These are phyloP conservation scores for Phaseolus lunatus DNA, from an alignment of 306 rosid species.

Conservation along the genomic window DNA sequence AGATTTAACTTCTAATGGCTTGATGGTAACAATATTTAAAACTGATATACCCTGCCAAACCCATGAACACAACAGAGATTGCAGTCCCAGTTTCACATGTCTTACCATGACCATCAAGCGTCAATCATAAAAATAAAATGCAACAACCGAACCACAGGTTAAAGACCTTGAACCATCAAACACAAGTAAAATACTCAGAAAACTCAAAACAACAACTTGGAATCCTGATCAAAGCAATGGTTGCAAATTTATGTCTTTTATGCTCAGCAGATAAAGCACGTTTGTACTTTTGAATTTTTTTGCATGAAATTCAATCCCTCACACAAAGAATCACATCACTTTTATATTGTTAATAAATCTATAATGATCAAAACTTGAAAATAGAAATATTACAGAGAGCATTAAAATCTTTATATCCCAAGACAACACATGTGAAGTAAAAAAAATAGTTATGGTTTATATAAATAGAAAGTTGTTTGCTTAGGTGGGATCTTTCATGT, in stretches of 20 bases:
- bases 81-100: background rate
- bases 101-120: constrained; percentile 11
- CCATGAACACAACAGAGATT: background rate
- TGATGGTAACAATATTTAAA: background rate
- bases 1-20: constrained; percentile 3
- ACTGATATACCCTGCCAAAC: background rate
- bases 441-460: background rate
- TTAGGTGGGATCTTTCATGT: background rate
- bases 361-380: background rate
- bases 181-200: background rate
- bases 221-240: constrained; percentile 3
- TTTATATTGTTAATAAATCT: background rate
- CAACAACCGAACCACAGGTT: background rate
- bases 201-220: background rate
- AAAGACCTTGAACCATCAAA: constrained; percentile 6
- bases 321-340: background rate
- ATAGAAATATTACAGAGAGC: background rate
- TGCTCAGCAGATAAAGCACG: background rate
- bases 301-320: constrained; percentile 7
- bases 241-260: constrained; percentile 6
- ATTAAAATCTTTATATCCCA: background rate
- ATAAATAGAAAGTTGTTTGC: background rate
- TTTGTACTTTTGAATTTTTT: background rate
- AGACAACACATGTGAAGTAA: background rate
- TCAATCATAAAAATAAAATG: constrained; percentile 22